Conservation (phyloP, 2,329 filamentous ascomycete species). For the Akanthomyces dipterigenus region DNA sequence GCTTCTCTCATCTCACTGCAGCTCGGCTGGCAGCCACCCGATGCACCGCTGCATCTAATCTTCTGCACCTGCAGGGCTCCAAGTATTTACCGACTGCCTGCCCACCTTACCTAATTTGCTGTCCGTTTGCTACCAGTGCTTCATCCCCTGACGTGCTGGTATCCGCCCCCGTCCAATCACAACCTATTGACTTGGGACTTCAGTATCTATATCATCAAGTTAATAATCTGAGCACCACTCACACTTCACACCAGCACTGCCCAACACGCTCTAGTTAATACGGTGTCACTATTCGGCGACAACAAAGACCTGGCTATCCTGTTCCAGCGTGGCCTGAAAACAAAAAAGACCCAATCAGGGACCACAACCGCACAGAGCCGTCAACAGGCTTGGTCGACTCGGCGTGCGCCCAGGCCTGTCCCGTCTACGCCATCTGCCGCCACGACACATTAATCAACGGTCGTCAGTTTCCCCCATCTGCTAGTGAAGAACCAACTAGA, state of each 20-base stretch:
- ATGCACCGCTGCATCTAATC: not conserved
- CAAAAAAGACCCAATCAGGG: not conserved
- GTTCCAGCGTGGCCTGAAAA: not conserved
- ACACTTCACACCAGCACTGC: not conserved
- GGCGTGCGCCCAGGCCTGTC: not conserved
- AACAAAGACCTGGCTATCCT: not conserved
- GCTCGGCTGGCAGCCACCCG: not conserved
- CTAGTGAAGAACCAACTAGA: not conserved
- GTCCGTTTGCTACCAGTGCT: not conserved
- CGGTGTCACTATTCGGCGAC: not conserved
- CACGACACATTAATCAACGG: not conserved
- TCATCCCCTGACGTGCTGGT: not conserved
- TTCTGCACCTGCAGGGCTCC: not conserved
- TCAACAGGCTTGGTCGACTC: not conserved
- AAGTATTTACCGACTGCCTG: not conserved
- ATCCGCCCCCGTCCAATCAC: not conserved
- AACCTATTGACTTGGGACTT: not conserved
- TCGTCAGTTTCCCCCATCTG: not conserved
- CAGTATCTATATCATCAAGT: not conserved
- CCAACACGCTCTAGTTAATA: not conserved
- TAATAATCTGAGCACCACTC: not conserved
- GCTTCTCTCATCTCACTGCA: not conserved
- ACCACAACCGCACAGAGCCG: not conserved
- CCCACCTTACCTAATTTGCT: too few species aligned
- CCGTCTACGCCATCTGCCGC: not conserved